Evolutionary conservation across 805 yeast species (phyloP).

Genomic region (Cyberlindnera petersonii): DNA sequence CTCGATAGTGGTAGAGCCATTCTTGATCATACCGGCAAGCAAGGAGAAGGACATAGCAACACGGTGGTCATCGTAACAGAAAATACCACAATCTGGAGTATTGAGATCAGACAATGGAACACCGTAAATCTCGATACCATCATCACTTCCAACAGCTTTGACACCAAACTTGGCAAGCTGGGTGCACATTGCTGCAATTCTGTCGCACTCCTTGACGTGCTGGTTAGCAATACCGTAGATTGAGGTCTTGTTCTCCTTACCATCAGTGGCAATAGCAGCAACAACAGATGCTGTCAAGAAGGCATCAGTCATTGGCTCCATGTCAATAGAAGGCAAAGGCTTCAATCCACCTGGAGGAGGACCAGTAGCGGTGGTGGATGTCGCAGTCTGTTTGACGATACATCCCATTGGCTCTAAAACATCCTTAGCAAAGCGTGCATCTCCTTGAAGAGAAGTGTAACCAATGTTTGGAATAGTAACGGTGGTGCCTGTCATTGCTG

Average conservation of each 20-base stretch:
- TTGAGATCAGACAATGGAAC: conserved; percentile 45
- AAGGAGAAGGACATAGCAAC: conserved; percentile 97
- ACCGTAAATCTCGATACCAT: conserved; percentile 88
- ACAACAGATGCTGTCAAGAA: conserved; percentile 94
- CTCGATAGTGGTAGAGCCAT: conserved; percentile 59
- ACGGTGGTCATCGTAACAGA: conserved; percentile 91
- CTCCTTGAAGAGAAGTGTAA: conserved; percentile 88
- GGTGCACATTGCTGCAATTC: conserved; percentile 91
- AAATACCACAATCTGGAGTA: conserved; percentile 59
- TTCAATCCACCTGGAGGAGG: conserved; percentile 67
- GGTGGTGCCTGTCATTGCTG: conserved; percentile 91
- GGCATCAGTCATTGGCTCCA: conserved; percentile 99
- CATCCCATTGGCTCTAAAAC: conserved; percentile 96
- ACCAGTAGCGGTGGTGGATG: conserved; percentile 89
- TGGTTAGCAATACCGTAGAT: conserved; percentile 97
- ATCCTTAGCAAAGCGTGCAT: conserved; percentile 92
- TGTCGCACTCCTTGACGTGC: conserved; percentile 94
- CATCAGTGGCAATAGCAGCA: conserved; percentile 80
- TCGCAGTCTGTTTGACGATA: conserved; percentile 71
- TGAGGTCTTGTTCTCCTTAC: conserved; percentile 49
- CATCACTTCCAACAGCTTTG: conserved; percentile 75
- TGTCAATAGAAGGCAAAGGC: conserved; percentile 76
- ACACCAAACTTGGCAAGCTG: conserved; percentile 92
- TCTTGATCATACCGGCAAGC: conserved; percentile 63
- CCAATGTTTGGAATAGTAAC: conserved; percentile 96